phyloP scores from a whole-genome alignment of 805 yeast species.

The Huiozyma naganishii region DNA sequence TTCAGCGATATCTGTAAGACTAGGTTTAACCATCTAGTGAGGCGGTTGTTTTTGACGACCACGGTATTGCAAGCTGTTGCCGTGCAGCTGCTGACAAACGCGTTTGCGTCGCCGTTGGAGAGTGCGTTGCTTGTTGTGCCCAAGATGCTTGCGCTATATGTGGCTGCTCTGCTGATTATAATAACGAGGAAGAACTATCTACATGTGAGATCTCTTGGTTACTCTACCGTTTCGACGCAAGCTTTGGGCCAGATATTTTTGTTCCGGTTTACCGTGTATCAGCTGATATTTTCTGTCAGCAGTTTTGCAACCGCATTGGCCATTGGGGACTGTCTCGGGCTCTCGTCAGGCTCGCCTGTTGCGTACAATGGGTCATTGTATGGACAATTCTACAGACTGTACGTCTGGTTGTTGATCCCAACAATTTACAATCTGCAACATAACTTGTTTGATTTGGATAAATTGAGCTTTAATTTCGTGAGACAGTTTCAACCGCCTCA shows the following conservation, averaged over 20 bases:
- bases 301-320: constrained; percentile 19
- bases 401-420: constrained; percentile 31
- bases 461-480: constrained; percentile 36
- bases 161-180: constrained; percentile 26
- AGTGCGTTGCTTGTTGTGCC: constrained; percentile 19
- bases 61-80: constrained; percentile 22
- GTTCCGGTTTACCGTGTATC: constrained; percentile 20
- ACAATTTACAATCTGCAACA: constrained; percentile 41
- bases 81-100: constrained; percentile 14
- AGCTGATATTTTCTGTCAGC: constrained; percentile 12
- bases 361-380: neutral
- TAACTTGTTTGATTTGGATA: constrained; percentile 43
- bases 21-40: constrained; percentile 30
- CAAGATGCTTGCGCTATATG: constrained; percentile 20
- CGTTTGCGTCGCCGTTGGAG: constrained; percentile 15
- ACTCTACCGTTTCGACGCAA: constrained; percentile 15
- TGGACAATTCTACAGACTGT: constrained; percentile 9
- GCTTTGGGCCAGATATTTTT: constrained; percentile 24
- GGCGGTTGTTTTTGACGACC: constrained; percentile 26
- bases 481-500: constrained; percentile 32
- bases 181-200: constrained; percentile 32
- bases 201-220: constrained; percentile 28
- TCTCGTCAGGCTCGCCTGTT: neutral
- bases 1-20: constrained; percentile 33
- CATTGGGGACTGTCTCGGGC: constrained; percentile 13